Conservation (phyloP, 108 stramenopile genomes). For the Licmophora abbreviata region DNA sequence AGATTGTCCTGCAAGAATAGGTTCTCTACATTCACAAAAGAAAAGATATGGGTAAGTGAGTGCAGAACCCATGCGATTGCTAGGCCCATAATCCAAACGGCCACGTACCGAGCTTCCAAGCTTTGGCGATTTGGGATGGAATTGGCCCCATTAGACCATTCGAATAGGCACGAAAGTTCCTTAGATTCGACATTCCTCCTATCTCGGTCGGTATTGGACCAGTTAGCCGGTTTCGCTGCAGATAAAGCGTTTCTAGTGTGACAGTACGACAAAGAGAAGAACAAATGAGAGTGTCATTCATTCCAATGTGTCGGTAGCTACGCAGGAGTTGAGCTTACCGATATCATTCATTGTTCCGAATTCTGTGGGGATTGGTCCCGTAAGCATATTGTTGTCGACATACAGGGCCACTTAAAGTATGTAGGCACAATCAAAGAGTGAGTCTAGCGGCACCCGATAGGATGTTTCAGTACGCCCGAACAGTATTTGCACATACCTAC, state of each 20-base stretch:
- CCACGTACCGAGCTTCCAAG: too few relatives aligned
- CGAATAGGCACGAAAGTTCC: conserved; percentile 9
- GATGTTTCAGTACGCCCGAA: too few relatives aligned
- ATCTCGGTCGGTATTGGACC: conserved; percentile 12
- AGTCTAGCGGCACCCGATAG: too few relatives aligned
- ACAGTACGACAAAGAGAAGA: too few relatives aligned
- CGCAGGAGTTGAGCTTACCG: not conserved
- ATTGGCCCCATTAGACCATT: conserved; percentile 23
- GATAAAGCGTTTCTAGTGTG: too few relatives aligned
- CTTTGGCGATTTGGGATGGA: conserved; percentile 19
- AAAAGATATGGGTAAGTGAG: too few relatives aligned
- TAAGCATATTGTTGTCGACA: conserved; percentile 8
- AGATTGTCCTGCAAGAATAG: conserved; percentile 2
- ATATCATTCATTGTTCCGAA: not conserved
- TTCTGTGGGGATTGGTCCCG: conserved; percentile 5
- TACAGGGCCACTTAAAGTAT: conserved; percentile 1
- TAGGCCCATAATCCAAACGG: too few relatives aligned
- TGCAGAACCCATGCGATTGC: too few relatives aligned
- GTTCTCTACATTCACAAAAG: not conserved
- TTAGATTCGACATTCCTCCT: conserved; percentile 13
- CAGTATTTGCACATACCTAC: too few relatives aligned
- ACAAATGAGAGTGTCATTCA: too few relatives aligned
- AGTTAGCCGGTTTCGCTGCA: conserved; percentile 12
- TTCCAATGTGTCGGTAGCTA: too few relatives aligned
- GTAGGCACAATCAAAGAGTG: too few relatives aligned